These are phyloP conservation scores for Epithele typhae DNA, from an alignment of 768 basidiomycete genomes.

Conservation along the genomic window DNA sequence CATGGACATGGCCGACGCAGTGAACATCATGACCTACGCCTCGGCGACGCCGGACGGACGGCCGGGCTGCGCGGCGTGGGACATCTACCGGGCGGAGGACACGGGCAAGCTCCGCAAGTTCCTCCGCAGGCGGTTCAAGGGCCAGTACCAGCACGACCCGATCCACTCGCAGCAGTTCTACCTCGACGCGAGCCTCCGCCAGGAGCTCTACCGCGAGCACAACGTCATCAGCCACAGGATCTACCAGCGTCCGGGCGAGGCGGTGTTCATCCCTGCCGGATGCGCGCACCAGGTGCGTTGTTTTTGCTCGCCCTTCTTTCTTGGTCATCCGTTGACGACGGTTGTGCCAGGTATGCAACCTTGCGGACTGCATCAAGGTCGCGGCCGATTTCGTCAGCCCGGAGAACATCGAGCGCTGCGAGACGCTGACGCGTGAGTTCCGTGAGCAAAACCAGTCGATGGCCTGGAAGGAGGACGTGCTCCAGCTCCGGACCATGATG, in stretches of 20 bases:
- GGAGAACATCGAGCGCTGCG: constrained; percentile 86
- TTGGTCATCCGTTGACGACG: constrained; percentile 1
- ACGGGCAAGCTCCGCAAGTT: constrained; percentile 74
- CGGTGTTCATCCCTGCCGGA: constrained; percentile 93
- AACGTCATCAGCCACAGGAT: constrained; percentile 79
- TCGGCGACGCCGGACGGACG: constrained; percentile 49
- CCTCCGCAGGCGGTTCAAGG: constrained; percentile 59
- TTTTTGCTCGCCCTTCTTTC: neutral
- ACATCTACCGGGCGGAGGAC: constrained; percentile 81
- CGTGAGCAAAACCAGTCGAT: constrained; percentile 82
- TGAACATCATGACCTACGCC: constrained; percentile 86
- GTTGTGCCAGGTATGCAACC: constrained; percentile 69
- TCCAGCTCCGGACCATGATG: constrained; percentile 89
- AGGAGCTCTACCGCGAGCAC: constrained; percentile 58
- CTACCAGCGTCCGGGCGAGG: constrained; percentile 89
- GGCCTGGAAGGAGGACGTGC: constrained; percentile 92
- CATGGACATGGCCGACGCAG: constrained; percentile 92
- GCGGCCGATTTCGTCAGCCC: constrained; percentile 94
- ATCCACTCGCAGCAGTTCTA: constrained; percentile 91
- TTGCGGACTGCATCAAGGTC: constrained; percentile 95
- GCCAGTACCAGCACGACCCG: constrained; percentile 63
- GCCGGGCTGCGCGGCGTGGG: constrained; percentile 87
- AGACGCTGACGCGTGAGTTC: constrained; percentile 83
- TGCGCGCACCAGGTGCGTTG: constrained; percentile 79
- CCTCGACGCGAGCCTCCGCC: constrained; percentile 63